These are phyloP conservation scores for Camelina laxa DNA, from an alignment of 345 rosid species.

Conservation along the genomic window DNA sequence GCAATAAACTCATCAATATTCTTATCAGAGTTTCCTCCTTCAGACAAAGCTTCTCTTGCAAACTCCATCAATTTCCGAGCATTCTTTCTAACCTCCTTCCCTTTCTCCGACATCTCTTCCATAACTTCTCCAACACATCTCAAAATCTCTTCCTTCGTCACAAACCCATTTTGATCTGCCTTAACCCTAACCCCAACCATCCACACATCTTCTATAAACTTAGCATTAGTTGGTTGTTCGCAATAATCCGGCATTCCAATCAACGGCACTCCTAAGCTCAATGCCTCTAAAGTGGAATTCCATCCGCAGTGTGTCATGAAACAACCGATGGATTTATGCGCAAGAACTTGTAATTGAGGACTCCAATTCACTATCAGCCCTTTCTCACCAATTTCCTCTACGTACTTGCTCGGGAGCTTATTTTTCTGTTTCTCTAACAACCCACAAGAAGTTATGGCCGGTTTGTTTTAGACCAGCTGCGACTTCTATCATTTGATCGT, in stretches of 20 bases:
- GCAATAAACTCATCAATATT: constrained; percentile 50
- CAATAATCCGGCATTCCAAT: constrained; percentile 46
- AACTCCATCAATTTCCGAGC: constrained; percentile 33
- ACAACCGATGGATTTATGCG: constrained; percentile 54
- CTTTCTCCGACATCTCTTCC: constrained; percentile 46
- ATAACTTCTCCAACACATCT: constrained; percentile 44
- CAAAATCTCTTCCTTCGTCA: constrained; percentile 40
- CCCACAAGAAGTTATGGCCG: constrained; percentile 57
- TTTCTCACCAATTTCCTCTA: constrained; percentile 42
- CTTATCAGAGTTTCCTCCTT: constrained; percentile 50
- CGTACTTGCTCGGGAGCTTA: constrained; percentile 49
- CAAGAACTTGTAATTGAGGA: constrained; percentile 56
- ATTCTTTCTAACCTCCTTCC: constrained; percentile 42
- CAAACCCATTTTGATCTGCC: constrained; percentile 36
- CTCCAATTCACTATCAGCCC: constrained; percentile 60
- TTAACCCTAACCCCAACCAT: constrained; percentile 54
- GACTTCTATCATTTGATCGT: constrained; percentile 58
- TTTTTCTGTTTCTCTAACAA: constrained; percentile 58
- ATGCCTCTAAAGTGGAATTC: constrained; percentile 67
- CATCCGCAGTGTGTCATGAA: constrained; percentile 67
- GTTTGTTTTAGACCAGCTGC: constrained; percentile 50
- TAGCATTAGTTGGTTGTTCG: constrained; percentile 49
- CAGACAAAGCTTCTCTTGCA: constrained; percentile 46
- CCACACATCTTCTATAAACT: constrained; percentile 50
- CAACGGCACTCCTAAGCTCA: constrained; percentile 63